Percentiles rank a stretch among this genome's conserved stretches.
Evolutionary conservation across 768 basidiomycete genomes (phyloP).

Genomic region (Sistotremastrum suecicum): DNA sequence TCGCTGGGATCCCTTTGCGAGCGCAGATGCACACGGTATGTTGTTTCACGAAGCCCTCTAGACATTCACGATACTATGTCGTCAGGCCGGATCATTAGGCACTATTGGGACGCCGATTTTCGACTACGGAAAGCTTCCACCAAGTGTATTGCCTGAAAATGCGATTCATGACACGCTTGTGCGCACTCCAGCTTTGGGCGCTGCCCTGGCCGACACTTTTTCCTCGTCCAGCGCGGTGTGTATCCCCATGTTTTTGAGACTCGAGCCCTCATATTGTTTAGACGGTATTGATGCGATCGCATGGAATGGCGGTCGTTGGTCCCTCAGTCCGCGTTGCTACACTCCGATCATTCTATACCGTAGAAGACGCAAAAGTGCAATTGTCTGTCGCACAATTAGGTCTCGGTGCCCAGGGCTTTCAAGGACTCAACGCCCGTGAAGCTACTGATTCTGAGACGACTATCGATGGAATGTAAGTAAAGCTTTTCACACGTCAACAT

Average conservation of each 20-base stretch:
- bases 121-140: neutral
- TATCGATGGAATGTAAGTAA: neutral
- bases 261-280: too few species aligned
- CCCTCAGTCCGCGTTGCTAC: neutral
- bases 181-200: neutral
- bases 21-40: neutral
- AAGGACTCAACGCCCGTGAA: neutral
- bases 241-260: neutral
- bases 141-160: neutral
- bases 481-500: neutral
- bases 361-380: neutral
- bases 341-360: neutral
- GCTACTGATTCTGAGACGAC: neutral
- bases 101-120: conserved; percentile 1
- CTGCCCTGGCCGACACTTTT: neutral
- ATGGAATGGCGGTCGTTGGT: neutral
- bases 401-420: neutral
- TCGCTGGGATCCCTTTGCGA: neutral
- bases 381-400: neutral
- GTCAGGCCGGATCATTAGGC: neutral
- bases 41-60: neutral
- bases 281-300: neutral
- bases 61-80: neutral
- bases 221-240: neutral
- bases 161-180: neutral